phyloP scores from a whole-genome alignment of 148 eudicot genomes.

The Cornus suecica region DNA sequence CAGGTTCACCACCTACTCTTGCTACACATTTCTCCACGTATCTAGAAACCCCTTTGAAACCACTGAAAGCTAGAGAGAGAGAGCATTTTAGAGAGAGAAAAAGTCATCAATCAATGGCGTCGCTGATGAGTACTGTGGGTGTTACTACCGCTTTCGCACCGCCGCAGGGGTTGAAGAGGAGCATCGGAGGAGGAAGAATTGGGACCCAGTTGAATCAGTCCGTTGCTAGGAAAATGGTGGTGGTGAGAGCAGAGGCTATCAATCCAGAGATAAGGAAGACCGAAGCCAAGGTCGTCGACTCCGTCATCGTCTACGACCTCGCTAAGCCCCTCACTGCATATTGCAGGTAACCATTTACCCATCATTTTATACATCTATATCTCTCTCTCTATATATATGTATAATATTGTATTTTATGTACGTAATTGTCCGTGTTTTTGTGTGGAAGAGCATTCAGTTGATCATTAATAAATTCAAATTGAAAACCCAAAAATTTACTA shows the following conservation, averaged over 20 bases:
- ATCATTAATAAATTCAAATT: no score
- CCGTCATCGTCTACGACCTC: conserved; percentile 75
- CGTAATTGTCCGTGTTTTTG: no score
- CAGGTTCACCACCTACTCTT: conserved; percentile 23
- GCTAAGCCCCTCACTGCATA: conserved; percentile 84
- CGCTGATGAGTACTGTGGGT: conserved; percentile 21
- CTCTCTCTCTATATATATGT: not conserved
- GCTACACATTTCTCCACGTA: no score
- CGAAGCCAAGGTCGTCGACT: conserved; percentile 86
- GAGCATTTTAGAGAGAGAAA: not conserved
- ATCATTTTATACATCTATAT: not conserved
- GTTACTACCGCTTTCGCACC: conserved; percentile 24
- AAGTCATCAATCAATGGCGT: conserved; percentile 32
- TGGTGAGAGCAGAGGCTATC: conserved; percentile 65
- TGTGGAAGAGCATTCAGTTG: no score
- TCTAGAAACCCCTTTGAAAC: not conserved
- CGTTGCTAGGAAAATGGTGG: conserved; percentile 28
- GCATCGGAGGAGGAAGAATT: conserved; percentile 8
- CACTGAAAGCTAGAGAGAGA: no score
- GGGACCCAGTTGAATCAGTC: not conserved
- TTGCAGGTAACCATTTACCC: conserved; percentile 78
- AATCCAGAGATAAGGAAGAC: conserved; percentile 81
- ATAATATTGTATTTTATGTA: no score
- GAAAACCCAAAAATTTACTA: no score
- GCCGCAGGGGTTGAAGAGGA: not conserved